These are phyloP conservation scores for Ogataea angusta DNA, from an alignment of 805 yeast species.

Conservation along the genomic window DNA sequence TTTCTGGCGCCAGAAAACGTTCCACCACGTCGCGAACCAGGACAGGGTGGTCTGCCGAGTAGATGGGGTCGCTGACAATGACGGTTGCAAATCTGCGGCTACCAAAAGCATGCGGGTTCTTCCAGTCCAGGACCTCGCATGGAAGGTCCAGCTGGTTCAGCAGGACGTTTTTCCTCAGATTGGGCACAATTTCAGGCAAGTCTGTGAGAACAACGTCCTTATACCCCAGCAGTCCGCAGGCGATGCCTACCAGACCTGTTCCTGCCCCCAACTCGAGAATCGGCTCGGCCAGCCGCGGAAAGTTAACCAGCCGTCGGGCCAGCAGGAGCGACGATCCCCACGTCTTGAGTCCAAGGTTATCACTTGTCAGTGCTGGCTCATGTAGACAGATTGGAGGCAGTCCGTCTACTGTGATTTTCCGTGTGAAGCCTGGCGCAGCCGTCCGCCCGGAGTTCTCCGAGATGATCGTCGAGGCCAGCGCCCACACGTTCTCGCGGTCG, in stretches of 20 bases:
- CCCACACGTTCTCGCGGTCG: conserved; percentile 41
- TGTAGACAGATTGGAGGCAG: conserved; percentile 45
- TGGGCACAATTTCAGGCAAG: conserved; percentile 70
- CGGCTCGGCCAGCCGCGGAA: conserved; percentile 26
- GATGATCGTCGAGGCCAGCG: conserved; percentile 59
- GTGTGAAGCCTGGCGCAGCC: conserved; percentile 67
- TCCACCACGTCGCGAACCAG: conserved; percentile 63
- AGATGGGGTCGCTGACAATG: conserved; percentile 83
- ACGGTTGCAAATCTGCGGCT: conserved; percentile 50
- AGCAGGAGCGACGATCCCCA: conserved; percentile 91
- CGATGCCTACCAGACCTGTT: conserved; percentile 86
- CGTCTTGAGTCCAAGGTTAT: conserved; percentile 85
- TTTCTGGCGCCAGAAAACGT: conserved; percentile 37
- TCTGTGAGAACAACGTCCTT: conserved; percentile 61
- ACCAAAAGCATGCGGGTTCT: conserved; percentile 43
- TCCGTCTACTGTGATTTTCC: conserved; percentile 44
- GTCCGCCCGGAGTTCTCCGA: conserved; percentile 84
- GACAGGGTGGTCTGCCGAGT: conserved; percentile 75
- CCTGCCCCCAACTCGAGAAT: conserved; percentile 90
- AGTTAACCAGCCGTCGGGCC: conserved; percentile 45
- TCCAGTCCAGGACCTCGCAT: conserved; percentile 71
- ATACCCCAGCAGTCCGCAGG: conserved; percentile 52
- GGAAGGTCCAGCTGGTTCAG: conserved; percentile 41
- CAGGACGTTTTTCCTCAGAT: conserved; percentile 55
- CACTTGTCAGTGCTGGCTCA: conserved; percentile 86